Percentiles rank a stretch among this genome's conserved stretches.
Evolutionary conservation across 371 early-diverging fungal genomes (phyloP).

Genomic region (Amoeboradix gromovi): DNA sequence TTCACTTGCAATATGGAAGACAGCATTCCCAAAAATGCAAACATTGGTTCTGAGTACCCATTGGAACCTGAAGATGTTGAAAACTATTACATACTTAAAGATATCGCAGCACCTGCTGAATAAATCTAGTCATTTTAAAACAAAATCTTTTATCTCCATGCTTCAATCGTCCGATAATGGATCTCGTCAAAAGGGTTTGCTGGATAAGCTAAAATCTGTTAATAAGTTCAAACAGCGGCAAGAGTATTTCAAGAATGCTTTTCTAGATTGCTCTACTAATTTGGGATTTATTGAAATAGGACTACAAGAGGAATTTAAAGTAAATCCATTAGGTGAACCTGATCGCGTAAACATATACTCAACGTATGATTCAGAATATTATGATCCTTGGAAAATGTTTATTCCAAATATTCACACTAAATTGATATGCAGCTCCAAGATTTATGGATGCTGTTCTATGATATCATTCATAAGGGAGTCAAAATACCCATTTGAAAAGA

Average conservation of each 20-base stretch:
- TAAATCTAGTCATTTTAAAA: too few species aligned
- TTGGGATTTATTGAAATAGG: neutral
- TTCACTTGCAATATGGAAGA: neutral
- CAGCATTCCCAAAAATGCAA: neutral
- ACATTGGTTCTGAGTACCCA: neutral
- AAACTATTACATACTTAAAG: neutral
- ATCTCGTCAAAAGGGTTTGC: neutral
- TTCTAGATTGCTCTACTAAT: neutral
- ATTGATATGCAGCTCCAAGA: neutral
- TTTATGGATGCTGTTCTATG: neutral
- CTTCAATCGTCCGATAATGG: neutral
- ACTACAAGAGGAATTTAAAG: neutral
- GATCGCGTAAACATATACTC: neutral
- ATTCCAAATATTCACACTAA: neutral
- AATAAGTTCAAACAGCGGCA: neutral
- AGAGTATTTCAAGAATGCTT: neutral
- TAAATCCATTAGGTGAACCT: neutral
- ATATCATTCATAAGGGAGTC: neutral
- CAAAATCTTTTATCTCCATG: too few species aligned
- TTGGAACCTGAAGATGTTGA: neutral
- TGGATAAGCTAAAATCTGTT: neutral
- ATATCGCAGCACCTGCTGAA: too few species aligned
- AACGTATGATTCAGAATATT: neutral
- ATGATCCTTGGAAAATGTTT: neutral
- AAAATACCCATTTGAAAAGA: neutral